These are phyloP conservation scores for Termitomyces sp. DNA, from an alignment of 768 basidiomycete genomes.

Conservation along the genomic window DNA sequence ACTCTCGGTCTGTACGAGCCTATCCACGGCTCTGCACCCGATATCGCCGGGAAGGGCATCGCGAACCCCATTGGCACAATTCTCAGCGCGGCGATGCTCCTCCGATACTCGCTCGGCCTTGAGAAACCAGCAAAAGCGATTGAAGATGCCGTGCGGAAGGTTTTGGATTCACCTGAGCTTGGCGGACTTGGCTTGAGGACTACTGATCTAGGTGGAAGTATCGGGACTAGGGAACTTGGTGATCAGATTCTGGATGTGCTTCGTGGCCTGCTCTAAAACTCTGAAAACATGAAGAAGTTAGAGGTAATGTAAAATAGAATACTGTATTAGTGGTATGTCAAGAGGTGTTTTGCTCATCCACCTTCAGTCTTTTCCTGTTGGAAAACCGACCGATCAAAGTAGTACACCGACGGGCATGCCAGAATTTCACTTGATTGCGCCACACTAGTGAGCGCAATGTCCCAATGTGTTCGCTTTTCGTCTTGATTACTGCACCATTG, in stretches of 20 bases:
- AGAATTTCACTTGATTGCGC: background rate
- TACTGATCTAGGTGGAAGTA: constrained; percentile 81
- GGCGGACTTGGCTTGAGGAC: constrained; percentile 83
- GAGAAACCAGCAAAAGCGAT: constrained; percentile 82
- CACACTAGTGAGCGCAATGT: background rate
- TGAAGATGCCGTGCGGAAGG: constrained; percentile 87
- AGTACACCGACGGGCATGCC: background rate
- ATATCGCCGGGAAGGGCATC: constrained; percentile 91
- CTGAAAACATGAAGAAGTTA: background rate
- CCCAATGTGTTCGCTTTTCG: background rate
- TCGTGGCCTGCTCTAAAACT: constrained; percentile 45
- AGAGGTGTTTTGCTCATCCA: background rate
- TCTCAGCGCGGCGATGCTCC: constrained; percentile 88
- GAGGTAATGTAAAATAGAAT: background rate
- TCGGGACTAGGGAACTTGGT: constrained; percentile 76
- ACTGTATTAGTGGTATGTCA: background rate
- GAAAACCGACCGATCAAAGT: background rate
- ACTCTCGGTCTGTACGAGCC: constrained; percentile 94
- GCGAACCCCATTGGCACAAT: constrained; percentile 96
- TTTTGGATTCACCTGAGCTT: constrained; percentile 62
- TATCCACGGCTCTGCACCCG: constrained; percentile 93
- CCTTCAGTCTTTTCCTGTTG: background rate
- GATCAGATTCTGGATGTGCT: constrained; percentile 77
- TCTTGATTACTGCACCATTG: background rate
- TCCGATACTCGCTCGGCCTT: constrained; percentile 91